Percentiles rank a stretch among this genome's conserved stretches.
Evolutionary conservation across 2,329 filamentous ascomycete species (phyloP).

Genomic region (Chaetomium sp.): DNA sequence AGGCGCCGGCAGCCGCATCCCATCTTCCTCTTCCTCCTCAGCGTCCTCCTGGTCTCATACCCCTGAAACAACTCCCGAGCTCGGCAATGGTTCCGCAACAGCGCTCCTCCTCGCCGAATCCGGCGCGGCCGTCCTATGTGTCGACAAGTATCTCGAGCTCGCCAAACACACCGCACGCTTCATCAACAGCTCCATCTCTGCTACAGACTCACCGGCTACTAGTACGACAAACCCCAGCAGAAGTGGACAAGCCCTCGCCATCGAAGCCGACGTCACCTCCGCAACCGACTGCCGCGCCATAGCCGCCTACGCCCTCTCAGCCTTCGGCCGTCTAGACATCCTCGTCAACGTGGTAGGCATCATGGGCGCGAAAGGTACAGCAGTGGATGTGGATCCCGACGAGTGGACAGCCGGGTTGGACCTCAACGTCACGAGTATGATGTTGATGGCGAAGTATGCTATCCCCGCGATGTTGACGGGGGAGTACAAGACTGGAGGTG

Average conservation of each 20-base stretch:
- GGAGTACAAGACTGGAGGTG: conserved; percentile 33
- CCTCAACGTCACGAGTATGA: conserved; percentile 60
- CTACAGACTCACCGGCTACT: too few species aligned
- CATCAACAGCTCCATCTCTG: background rate
- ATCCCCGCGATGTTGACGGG: conserved; percentile 56
- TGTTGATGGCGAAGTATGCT: conserved; percentile 55
- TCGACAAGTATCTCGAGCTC: conserved; percentile 18
- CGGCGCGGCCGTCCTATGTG: conserved; percentile 22
- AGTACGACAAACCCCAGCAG: too few species aligned
- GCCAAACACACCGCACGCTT: conserved; percentile 15
- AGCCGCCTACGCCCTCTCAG: conserved; percentile 35
- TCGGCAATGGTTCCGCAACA: conserved; percentile 25
- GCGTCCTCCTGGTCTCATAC: too few species aligned
- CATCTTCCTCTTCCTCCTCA: too few species aligned
- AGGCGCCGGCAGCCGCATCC: background rate
- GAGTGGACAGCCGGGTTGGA: conserved; percentile 52
- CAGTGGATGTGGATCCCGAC: conserved; percentile 53
- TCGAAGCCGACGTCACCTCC: conserved; percentile 49
- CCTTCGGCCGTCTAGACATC: conserved; percentile 54
- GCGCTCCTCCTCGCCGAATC: conserved; percentile 24
- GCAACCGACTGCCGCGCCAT: conserved; percentile 43
- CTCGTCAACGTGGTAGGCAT: conserved; percentile 61
- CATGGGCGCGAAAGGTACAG: conserved; percentile 51
- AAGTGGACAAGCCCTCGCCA: conserved; percentile 24
- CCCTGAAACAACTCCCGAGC: background rate